phyloP scores from a whole-genome alignment of 2,329 filamentous ascomycete genomes.

The Aspergillus sp. region DNA sequence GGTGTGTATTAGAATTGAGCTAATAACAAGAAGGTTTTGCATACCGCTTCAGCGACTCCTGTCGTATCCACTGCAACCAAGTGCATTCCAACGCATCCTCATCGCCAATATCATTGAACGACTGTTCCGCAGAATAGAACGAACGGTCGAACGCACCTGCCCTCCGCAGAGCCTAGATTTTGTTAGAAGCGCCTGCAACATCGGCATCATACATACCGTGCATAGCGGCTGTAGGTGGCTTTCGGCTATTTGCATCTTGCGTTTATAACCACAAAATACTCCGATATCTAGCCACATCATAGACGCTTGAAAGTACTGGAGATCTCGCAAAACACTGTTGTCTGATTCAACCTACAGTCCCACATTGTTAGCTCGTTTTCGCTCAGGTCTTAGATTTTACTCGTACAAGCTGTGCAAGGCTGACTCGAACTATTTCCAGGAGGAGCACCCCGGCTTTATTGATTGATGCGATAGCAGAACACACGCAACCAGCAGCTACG shows the following conservation, averaged over 20 bases:
- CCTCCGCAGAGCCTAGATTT: background rate
- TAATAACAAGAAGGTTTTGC: too few relatives aligned
- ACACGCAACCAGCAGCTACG: constrained; percentile 5
- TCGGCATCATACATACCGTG: background rate
- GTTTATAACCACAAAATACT: constrained; percentile 6
- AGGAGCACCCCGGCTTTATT: constrained; percentile 7
- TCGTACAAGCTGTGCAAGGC: constrained; percentile 5
- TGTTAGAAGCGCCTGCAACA: background rate
- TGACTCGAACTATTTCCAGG: constrained; percentile 4
- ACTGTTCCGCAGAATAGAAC: background rate
- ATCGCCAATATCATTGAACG: background rate
- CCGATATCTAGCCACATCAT: constrained; percentile 11
- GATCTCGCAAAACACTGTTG: constrained; percentile 6
- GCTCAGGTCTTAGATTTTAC: background rate
- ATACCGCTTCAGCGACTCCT: constrained; percentile 4
- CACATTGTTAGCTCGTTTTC: background rate
- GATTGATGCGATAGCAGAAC: constrained; percentile 1
- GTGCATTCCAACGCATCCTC: background rate
- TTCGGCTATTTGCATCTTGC: constrained; percentile 9
- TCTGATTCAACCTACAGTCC: constrained; percentile 2
- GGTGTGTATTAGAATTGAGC: background rate
- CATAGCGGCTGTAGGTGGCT: constrained; percentile 7
- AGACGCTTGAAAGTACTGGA: constrained; percentile 8
- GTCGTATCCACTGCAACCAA: constrained; percentile 2
- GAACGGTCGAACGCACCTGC: constrained; percentile 5